Evolutionary conservation across 2,329 filamentous ascomycete genomes (phyloP), one percentile per base, ranked within the genome.

Genomic region (Colletotrichum aenigma): DNA sequence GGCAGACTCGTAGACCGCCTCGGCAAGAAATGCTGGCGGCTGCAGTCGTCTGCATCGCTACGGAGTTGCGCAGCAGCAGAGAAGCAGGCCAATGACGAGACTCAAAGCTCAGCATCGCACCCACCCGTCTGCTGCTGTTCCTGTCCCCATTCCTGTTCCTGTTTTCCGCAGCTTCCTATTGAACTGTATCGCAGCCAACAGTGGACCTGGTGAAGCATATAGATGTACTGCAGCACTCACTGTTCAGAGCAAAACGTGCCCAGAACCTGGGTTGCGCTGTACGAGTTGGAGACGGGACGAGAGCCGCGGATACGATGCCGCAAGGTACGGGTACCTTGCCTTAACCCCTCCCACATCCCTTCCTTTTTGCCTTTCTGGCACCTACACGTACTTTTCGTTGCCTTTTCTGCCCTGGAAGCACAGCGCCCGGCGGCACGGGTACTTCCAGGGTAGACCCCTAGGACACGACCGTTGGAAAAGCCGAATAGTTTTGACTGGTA

Each of bases 311-410:
- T 60, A 66, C 70, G 64, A 64, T 48, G 48, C 55, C 61, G 69
- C 43, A 72, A 62, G 64, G 38, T 24, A 66, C 55, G 70, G 73
- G 56, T 68, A 67, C 64, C 64, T 73, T 68, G 73, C 34, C 73
- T 68, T 34, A 60, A 65, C 32, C 48, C 32, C 70, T 75, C 70
- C 64, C 70, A 60, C 32, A 60, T 73, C 58, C 70, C 64, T 68
- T 66, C 60, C 21, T 65, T 70, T 26, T 71, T 18, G 66, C 67
- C 60, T 60, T 62, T 71, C 43, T 38, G 21, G 61, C 52, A 71
- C 48, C 26, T 66, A 48, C 26, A 34, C 32, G 48, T 72, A 48
- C 71, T 71, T 69, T 30, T 26, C 55, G 52, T 15, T 61, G 48
- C 55, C n/a, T 52, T 62, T 32, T 55, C 36, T 43, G 36, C 55